phyloP scores from a whole-genome alignment of 257 asterid genomes.

The Rubia yunnanensis region DNA sequence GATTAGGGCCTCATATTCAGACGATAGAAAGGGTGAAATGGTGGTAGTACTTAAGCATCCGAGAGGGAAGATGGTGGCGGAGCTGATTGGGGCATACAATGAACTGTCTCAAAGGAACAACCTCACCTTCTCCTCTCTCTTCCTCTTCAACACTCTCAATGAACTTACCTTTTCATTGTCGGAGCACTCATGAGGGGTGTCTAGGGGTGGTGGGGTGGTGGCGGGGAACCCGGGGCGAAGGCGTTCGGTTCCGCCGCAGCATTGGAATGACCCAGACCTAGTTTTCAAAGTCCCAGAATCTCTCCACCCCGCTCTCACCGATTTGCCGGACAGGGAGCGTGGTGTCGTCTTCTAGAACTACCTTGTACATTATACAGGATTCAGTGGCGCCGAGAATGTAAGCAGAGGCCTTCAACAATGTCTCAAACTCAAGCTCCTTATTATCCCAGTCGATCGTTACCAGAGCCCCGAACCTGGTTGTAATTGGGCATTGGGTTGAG shows the following conservation, averaged over 20 bases:
- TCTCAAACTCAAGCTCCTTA: constrained; percentile 73
- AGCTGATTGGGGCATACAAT: constrained; percentile 83
- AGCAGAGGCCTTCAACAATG: constrained; percentile 82
- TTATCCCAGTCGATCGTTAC: constrained; percentile 77
- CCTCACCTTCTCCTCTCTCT: constrained; percentile 45
- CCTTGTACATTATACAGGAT: constrained; percentile 88
- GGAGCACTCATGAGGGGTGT: no score
- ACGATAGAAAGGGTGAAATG: neutral
- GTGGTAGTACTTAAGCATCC: constrained; percentile 40
- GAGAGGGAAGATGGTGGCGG: constrained; percentile 93
- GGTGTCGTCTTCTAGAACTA: constrained; percentile 77
- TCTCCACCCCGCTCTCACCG: constrained; percentile 73
- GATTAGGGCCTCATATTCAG: neutral
- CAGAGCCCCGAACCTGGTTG: constrained; percentile 36
- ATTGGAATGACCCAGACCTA: constrained; percentile 63
- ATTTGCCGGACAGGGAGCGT: constrained; percentile 72
- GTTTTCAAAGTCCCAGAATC: constrained; percentile 81
- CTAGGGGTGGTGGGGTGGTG: no score
- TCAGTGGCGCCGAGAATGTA: constrained; percentile 86
- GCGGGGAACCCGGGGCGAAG: no score
- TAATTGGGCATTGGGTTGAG: neutral
- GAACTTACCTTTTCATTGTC: no score
- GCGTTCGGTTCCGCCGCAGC: no score
- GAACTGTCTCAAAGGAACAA: constrained; percentile 75
- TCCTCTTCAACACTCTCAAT: constrained; percentile 75